Conservation (phyloP, 345 rosid genomes). For the Euclidium syriacum region DNA sequence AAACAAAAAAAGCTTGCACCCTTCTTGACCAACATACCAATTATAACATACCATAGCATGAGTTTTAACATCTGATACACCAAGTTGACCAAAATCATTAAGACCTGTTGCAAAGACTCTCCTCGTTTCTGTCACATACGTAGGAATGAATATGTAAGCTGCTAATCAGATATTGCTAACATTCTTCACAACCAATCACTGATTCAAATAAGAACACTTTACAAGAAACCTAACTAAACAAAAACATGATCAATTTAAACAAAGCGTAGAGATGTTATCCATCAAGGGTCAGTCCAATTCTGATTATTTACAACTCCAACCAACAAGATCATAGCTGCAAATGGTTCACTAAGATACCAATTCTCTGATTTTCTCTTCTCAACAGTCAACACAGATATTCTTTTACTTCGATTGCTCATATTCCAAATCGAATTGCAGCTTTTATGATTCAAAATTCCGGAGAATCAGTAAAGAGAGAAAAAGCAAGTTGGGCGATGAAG, state of each 20-base stretch:
- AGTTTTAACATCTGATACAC: conserved; percentile 38
- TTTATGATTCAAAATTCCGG: background rate
- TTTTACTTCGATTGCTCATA: background rate
- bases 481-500: background rate
- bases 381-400: background rate
- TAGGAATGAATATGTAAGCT: conserved; percentile 24
- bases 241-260: background rate
- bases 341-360: background rate
- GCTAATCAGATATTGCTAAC: background rate
- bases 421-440: background rate
- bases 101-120: conserved; percentile 84
- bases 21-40: background rate
- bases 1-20: background rate
- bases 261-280: background rate
- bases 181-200: background rate
- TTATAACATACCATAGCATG: conserved; percentile 48
- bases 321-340: background rate
- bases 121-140: conserved; percentile 55
- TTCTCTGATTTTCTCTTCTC: background rate
- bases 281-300: background rate
- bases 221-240: background rate
- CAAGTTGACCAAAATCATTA: conserved; percentile 90
- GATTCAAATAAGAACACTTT: conserved; percentile 3
- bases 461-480: background rate
- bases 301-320: background rate